phyloP scores from a whole-genome alignment of 768 basidiomycete genomes.

The Mycena kentingensis region DNA sequence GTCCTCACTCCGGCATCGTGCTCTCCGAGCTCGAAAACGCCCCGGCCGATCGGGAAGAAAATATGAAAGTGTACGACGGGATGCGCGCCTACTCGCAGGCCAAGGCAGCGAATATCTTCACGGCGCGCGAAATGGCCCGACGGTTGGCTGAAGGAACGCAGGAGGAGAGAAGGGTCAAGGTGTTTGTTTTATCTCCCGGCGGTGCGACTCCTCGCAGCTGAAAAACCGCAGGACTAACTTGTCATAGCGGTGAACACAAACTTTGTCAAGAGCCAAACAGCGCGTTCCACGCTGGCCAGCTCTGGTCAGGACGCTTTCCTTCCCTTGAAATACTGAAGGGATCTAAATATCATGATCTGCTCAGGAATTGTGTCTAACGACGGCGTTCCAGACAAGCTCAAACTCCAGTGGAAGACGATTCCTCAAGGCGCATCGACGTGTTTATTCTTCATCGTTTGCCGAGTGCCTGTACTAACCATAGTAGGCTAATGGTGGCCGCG shows the following conservation, averaged over 20 bases:
- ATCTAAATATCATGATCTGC: not conserved
- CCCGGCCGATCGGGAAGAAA: conserved; percentile 3
- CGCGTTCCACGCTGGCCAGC: not conserved
- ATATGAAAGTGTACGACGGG: no score
- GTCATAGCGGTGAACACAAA: conserved; percentile 12
- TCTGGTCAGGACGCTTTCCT: not conserved
- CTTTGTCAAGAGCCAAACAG: conserved; percentile 2
- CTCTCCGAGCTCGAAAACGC: conserved; percentile 10
- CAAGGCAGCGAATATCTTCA: conserved; percentile 19
- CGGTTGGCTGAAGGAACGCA: no score
- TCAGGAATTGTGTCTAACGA: conserved; percentile 13
- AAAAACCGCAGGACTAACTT: not conserved
- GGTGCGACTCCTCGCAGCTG: not conserved
- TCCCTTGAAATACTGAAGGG: not conserved
- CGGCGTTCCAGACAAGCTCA: conserved; percentile 2
- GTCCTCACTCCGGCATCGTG: conserved; percentile 9
- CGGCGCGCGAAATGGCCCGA: conserved; percentile 10
- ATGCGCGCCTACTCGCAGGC: conserved; percentile 13
- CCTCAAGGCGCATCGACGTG: conserved; percentile 16
- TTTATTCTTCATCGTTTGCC: not conserved
- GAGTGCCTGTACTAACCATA: not conserved
- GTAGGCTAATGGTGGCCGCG: conserved; percentile 8
- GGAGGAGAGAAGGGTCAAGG: conserved; percentile 6
- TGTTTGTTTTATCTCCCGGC: conserved; percentile 12
- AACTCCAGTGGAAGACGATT: conserved; percentile 13